A percentile compares a stretch with the other conserved stretches of the same genome.
Evolutionary conservation across 306 rosid species (phyloP).

Genomic region (Vigna trinervia): DNA sequence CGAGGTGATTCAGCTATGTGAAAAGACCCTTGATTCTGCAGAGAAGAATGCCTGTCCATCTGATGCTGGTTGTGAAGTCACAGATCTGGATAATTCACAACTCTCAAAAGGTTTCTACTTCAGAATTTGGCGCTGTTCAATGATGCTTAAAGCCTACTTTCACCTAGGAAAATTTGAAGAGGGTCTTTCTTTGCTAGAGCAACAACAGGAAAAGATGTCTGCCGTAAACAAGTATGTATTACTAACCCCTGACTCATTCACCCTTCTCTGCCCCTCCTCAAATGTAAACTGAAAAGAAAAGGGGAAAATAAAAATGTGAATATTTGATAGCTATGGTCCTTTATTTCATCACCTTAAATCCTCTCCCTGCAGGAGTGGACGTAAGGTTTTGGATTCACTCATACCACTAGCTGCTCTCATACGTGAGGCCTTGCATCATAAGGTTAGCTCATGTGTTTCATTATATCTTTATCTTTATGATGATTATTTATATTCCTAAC

Average conservation of each 20-base stretch:
- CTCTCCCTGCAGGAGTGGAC: conserved; percentile 70
- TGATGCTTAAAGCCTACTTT: conserved; percentile 74
- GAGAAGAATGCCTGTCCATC: conserved; percentile 72
- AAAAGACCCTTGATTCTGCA: conserved; percentile 73
- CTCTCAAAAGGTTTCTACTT: conserved; percentile 60
- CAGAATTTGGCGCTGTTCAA: conserved; percentile 82
- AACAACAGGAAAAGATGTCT: conserved; percentile 66
- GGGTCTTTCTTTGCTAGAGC: conserved; percentile 79
- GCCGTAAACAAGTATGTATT: conserved; percentile 58
- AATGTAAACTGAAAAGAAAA: background rate
- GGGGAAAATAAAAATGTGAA: conserved; percentile 5
- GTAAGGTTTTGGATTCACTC: conserved; percentile 68
- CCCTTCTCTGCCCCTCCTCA: conserved; percentile 12
- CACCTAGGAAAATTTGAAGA: conserved; percentile 88
- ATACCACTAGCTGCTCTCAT: conserved; percentile 68
- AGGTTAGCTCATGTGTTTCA: conserved; percentile 62
- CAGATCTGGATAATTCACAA: conserved; percentile 55
- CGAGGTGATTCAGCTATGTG: conserved; percentile 85
- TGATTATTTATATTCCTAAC: conserved; percentile 1
- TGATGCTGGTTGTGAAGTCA: conserved; percentile 45
- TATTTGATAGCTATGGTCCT: conserved; percentile 26
- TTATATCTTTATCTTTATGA: conserved; percentile 22
- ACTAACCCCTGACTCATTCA: conserved; percentile 26
- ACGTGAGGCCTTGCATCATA: conserved; percentile 69
- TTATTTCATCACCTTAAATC: conserved; percentile 44